These are phyloP conservation scores for Phaffia rhodozyma DNA, from an alignment of 1,284 basidiomycete genomes.

Conservation along the genomic window DNA sequence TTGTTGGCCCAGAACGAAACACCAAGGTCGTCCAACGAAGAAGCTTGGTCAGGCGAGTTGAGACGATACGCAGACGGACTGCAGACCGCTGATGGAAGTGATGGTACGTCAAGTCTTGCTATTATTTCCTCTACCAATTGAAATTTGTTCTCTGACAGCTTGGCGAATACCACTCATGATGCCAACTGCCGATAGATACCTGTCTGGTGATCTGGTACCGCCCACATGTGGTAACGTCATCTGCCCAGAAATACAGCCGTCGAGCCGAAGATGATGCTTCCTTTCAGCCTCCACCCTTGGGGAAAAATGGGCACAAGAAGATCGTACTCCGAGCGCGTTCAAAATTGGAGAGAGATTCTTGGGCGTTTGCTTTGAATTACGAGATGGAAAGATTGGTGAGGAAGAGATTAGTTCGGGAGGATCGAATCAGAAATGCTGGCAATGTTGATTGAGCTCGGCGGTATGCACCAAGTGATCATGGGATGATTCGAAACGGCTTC, in stretches of 20 bases:
- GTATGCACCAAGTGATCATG: background rate
- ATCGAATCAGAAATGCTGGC: constrained; percentile 1
- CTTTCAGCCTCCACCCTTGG: constrained; percentile 42
- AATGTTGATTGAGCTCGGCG: background rate
- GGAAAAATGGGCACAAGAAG: constrained; percentile 48
- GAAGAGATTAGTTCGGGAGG: constrained; percentile 28
- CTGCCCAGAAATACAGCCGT: constrained; percentile 6
- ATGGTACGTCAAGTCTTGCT: constrained; percentile 51
- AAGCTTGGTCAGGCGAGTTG: constrained; percentile 45
- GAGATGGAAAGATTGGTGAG: constrained; percentile 61
- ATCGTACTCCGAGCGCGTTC: constrained; percentile 60
- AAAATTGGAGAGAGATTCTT: constrained; percentile 67
- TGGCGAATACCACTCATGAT: background rate
- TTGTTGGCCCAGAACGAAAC: constrained; percentile 45
- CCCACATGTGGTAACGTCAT: constrained; percentile 8
- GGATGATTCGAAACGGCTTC: no score
- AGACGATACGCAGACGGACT: constrained; percentile 66
- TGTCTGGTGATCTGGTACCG: constrained; percentile 18
- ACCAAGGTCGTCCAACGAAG: constrained; percentile 41
- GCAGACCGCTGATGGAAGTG: constrained; percentile 60
- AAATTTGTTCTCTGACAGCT: constrained; percentile 17
- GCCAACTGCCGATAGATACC: background rate
- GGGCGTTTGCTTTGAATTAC: constrained; percentile 72
- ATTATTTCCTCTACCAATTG: background rate
- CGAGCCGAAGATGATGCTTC: constrained; percentile 5